Percentiles rank a stretch among this genome's conserved stretches.
Conservation (phyloP, 2,329 filamentous ascomycete genomes). For the Oidium heveae region DNA sequence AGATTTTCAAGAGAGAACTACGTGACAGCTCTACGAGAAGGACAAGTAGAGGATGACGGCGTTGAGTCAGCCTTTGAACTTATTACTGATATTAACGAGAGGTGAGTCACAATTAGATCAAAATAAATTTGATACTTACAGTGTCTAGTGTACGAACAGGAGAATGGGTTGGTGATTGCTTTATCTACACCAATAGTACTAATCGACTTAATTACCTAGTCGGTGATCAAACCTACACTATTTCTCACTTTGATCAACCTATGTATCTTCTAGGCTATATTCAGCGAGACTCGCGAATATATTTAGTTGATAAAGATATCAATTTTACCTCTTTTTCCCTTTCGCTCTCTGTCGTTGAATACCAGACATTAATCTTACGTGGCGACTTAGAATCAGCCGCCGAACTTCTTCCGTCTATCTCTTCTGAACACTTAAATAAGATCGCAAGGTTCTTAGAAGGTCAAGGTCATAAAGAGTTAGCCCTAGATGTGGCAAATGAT, state of each 20-base stretch:
- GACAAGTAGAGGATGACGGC: constrained; percentile 59
- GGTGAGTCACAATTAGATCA: constrained; percentile 20
- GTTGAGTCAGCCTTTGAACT: constrained; percentile 93
- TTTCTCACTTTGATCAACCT: constrained; percentile 85
- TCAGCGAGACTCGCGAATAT: constrained; percentile 80
- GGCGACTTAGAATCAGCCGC: constrained; percentile 80
- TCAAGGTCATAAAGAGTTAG: constrained; percentile 88
- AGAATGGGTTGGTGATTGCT: constrained; percentile 96
- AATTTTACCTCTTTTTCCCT: constrained; percentile 72
- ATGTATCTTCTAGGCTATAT: constrained; percentile 94
- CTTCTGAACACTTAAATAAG: constrained; percentile 88
- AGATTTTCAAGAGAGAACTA: constrained; percentile 81
- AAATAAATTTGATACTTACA: constrained; percentile 7
- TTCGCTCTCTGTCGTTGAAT: constrained; percentile 81
- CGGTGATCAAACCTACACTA: constrained; percentile 90
- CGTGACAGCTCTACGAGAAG: constrained; percentile 55
- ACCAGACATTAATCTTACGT: constrained; percentile 84
- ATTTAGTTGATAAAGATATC: constrained; percentile 89
- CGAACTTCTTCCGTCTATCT: constrained; percentile 62
- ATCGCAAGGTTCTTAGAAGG: constrained; percentile 93
- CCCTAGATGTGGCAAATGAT: constrained; percentile 82
- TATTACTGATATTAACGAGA: constrained; percentile 84
- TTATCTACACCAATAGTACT: constrained; percentile 93
- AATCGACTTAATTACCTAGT: constrained; percentile 96
- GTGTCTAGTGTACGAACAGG: constrained; percentile 54